Base-by-base conservation (phyloP, 805 yeast genomes). In the Nakazawaea peltata region DNA sequence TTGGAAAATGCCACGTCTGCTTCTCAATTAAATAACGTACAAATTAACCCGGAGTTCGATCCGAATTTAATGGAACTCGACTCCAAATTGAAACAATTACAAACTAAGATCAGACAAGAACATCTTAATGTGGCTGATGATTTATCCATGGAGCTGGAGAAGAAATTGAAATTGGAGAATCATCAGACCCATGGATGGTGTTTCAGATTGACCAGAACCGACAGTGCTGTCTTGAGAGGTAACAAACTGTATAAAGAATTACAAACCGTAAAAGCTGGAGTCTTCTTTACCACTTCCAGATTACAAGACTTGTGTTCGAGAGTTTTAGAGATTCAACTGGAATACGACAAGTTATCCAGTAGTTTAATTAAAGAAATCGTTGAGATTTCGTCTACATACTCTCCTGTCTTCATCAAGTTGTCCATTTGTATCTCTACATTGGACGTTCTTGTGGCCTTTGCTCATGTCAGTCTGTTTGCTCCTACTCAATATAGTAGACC, bases 181-280 rank as follows among this genome's bases (percentile, higher is more conserved):
- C 95, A 90, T 51, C 82, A 72, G 42, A 74, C 71, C 19, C 94
- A 85, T 55, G 97, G 97, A 15, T 88, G 95, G 94, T 86, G 96
- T 55, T 74, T 90, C 69, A 69, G 97, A 46, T 71, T 92, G 16
- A 92, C 98, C 1, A 73, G 98, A 55, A 79, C 75, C 37, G 97
- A 92, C 50, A 88, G 95, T 2, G 67, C 81, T 9, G 79, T 82
- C 15, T 64, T 92, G 40, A 73, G 97, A 47, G 72, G 71, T 10
- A 60, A 65, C 32, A 65, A 64, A 38, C 68, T 72, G 26, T 88
- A 79, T 52, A 69, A 69, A 34, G 97, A 92, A 54, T 63, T 90
- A 29, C 83, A 87, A 34, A 90, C 97, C 0, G 94, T 86, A 21
- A 92, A 92, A 53, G 95, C 96, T 2, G 99, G 99, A 39, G 90